These are phyloP conservation scores for Saussurea involucrata DNA, from an alignment of 129 eudicot genomes.

Conservation along the genomic window DNA sequence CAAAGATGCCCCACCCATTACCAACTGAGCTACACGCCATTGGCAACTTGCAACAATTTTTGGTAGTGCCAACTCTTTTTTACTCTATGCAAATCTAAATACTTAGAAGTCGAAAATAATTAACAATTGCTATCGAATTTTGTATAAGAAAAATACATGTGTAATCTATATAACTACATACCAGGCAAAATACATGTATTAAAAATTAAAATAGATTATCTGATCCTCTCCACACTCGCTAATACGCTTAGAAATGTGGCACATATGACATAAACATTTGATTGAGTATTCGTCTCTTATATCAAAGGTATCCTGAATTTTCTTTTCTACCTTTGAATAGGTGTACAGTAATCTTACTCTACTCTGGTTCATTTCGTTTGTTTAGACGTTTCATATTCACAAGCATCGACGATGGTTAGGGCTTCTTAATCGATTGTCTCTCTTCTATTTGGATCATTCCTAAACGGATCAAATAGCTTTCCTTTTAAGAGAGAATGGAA, in stretches of 20 bases:
- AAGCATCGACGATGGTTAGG: background rate
- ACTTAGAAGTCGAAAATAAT: background rate
- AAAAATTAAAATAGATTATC: background rate
- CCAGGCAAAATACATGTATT: no score
- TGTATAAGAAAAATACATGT: background rate
- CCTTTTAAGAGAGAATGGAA: background rate
- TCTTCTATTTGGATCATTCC: background rate
- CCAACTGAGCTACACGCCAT: no score
- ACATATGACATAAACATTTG: background rate
- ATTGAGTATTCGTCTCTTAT: background rate
- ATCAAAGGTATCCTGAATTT: background rate
- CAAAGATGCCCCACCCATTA: no score
- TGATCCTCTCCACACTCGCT: background rate
- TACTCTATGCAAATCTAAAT: background rate
- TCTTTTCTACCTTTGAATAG: background rate
- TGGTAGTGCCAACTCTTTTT: slow-evolving; percentile 6
- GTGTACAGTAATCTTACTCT: background rate
- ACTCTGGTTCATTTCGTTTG: background rate
- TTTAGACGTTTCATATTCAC: background rate
- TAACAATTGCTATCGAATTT: background rate
- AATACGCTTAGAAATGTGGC: background rate
- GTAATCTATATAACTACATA: no score
- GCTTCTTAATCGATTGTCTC: background rate
- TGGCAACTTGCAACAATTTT: slow-evolving; percentile 40
- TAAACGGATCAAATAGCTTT: background rate